phyloP scores from a whole-genome alignment of 306 rosid species.

The Albizia julibrissin region DNA sequence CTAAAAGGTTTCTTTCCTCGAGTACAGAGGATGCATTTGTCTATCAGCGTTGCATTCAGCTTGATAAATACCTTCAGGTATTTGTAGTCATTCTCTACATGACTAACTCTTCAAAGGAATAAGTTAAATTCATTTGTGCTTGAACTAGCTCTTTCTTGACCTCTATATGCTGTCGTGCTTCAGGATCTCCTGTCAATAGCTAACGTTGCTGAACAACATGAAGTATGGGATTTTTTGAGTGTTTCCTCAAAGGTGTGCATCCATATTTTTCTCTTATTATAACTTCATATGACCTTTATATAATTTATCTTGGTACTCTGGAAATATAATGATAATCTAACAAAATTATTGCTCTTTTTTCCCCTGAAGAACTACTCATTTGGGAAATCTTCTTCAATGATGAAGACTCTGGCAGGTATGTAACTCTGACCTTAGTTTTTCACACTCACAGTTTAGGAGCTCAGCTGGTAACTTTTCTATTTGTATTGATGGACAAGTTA shows the following conservation, averaged over 20 bases:
- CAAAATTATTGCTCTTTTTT: neutral
- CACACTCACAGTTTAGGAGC: constrained; percentile 27
- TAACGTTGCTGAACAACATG: constrained; percentile 95
- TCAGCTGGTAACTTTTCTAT: constrained; percentile 5
- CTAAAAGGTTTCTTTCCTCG: constrained; percentile 96
- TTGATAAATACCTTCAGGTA: constrained; percentile 92
- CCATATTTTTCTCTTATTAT: constrained; percentile 18
- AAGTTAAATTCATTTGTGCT: constrained; percentile 2
- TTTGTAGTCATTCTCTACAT: constrained; percentile 15
- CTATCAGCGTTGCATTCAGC: constrained; percentile 93
- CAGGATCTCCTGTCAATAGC: constrained; percentile 93
- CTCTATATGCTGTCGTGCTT: constrained; percentile 32
- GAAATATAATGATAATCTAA: constrained; percentile 20
- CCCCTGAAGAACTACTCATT: constrained; percentile 73
- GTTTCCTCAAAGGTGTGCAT: constrained; percentile 82
- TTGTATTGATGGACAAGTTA: constrained; percentile 16
- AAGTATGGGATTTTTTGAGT: constrained; percentile 97
- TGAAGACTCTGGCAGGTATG: constrained; percentile 94
- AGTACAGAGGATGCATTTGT: constrained; percentile 98
- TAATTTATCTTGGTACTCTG: neutral
- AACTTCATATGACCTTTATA: constrained; percentile 1
- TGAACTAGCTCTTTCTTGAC: constrained; percentile 18
- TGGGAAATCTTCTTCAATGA: constrained; percentile 92
- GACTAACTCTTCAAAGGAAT: constrained; percentile 22
- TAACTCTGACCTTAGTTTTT: constrained; percentile 33